Conservation (phyloP, 345 rosid genomes). For the Melaleuca alternifolia region DNA sequence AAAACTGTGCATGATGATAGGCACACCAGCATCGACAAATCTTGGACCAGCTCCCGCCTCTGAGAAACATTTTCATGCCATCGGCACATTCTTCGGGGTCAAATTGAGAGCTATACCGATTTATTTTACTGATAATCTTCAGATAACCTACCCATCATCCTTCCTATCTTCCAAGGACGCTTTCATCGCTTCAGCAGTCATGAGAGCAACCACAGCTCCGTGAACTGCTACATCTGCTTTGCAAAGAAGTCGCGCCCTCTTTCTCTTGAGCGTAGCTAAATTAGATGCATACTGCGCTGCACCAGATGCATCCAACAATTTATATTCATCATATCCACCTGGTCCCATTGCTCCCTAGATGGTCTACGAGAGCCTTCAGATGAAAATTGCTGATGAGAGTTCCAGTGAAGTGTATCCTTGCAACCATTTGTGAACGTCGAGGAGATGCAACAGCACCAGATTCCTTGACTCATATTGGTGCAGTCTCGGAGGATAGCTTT, state of each 20-base stretch:
- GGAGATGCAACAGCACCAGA: not conserved
- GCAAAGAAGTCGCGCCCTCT: conserved; percentile 59
- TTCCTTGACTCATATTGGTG: conserved; percentile 34
- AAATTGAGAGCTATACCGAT: not conserved
- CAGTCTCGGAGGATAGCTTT: conserved; percentile 26
- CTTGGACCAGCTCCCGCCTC: not conserved
- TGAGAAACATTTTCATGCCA: not conserved
- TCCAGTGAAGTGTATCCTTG: conserved; percentile 22
- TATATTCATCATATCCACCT: conserved; percentile 49
- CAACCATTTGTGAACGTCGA: not conserved
- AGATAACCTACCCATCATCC: conserved; percentile 19
- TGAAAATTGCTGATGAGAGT: not conserved
- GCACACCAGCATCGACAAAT: not conserved
- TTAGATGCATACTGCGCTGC: conserved; percentile 63
- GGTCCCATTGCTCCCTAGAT: conserved; percentile 30
- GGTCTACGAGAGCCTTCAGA: conserved; percentile 25
- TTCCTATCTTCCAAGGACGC: conserved; percentile 39
- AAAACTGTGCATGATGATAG: not conserved
- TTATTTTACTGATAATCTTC: not conserved
- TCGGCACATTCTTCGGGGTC: not conserved
- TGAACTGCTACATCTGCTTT: conserved; percentile 82
- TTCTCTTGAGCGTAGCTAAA: conserved; percentile 71
- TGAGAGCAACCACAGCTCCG: conserved; percentile 80
- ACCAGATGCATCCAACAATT: conserved; percentile 62
- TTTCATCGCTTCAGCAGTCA: conserved; percentile 80